Conservation (phyloP, 805 yeast genomes). For the Priceomyces haplophilus region DNA sequence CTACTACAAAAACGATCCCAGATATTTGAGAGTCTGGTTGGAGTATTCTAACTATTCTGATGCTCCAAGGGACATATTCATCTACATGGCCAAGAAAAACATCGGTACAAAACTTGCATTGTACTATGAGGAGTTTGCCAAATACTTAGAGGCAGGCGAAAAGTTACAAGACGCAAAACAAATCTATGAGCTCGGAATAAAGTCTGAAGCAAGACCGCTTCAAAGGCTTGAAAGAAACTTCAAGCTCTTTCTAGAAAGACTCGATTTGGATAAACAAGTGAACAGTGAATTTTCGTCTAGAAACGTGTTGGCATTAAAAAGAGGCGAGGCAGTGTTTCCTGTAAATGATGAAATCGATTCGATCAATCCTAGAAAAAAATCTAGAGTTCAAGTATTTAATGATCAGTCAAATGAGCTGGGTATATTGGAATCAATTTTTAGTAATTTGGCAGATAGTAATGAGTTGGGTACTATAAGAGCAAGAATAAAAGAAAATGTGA, state of each 20-base stretch:
- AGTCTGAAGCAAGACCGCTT: constrained; percentile 63
- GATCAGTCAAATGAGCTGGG: constrained; percentile 24
- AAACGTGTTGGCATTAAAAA: constrained; percentile 32
- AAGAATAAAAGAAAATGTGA: constrained; percentile 62
- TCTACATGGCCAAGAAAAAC: constrained; percentile 64
- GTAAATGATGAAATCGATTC: constrained; percentile 4
- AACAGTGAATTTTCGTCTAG: constrained; percentile 7
- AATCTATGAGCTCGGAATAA: constrained; percentile 58
- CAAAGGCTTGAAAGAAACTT: constrained; percentile 32
- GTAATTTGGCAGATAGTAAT: constrained; percentile 35
- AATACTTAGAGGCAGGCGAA: constrained; percentile 50
- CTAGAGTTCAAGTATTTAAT: constrained; percentile 41
- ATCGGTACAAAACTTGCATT: constrained; percentile 67
- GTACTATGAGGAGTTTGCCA: constrained; percentile 79
- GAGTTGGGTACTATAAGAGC: constrained; percentile 47
- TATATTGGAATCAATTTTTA: constrained; percentile 23
- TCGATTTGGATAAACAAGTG: not conserved
- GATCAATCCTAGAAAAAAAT: constrained; percentile 16
- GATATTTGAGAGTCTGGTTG: constrained; percentile 80
- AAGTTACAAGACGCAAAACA: constrained; percentile 54
- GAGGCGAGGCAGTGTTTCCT: constrained; percentile 24
- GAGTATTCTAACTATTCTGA: constrained; percentile 68
- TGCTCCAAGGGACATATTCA: constrained; percentile 66
- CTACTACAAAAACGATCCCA: constrained; percentile 76
- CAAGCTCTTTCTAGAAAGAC: constrained; percentile 34